These are phyloP conservation scores for Blastobotrys serpentis DNA, from an alignment of 1,139 yeast species.

Conservation along the genomic window DNA sequence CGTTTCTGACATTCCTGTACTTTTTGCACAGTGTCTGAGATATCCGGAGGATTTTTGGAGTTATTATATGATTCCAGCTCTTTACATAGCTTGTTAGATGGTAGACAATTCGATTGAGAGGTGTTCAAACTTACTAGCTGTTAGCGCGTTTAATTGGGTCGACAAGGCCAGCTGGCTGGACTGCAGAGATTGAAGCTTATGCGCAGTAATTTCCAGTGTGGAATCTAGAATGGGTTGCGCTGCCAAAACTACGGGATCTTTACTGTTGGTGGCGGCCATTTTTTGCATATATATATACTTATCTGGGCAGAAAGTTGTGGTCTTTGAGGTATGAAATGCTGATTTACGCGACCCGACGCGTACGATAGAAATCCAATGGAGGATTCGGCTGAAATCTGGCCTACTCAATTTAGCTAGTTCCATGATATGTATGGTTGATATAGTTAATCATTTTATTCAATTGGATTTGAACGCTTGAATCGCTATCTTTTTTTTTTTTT, in stretches of 20 bases:
- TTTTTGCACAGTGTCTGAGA: constrained; percentile 23
- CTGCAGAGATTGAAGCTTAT: constrained; percentile 30
- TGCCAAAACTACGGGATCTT: constrained; percentile 26
- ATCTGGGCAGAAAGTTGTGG: too few species aligned
- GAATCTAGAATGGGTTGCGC: constrained; percentile 28
- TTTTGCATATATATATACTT: constrained; percentile 2
- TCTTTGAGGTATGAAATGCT: too few species aligned
- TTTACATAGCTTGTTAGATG: constrained; percentile 13
- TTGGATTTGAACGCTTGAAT: too few species aligned
- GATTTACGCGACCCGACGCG: too few species aligned
- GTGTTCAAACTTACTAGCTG: constrained; percentile 25
- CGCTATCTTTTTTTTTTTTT: too few species aligned
- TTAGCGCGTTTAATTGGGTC: constrained; percentile 28
- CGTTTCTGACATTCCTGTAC: constrained; percentile 26
- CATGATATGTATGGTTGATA: not conserved
- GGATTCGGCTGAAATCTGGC: not conserved
- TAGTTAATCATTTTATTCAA: not conserved
- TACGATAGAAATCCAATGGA: not conserved
- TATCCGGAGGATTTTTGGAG: constrained; percentile 26
- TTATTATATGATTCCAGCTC: constrained; percentile 26
- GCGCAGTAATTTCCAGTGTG: constrained; percentile 31
- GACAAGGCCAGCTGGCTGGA: constrained; percentile 32
- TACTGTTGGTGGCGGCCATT: constrained; percentile 4
- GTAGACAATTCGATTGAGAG: too few species aligned
- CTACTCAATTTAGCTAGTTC: not conserved